Evolutionary conservation across 2,329 filamentous ascomycete genomes (phyloP).

Genomic region (Onygenales sp.): DNA sequence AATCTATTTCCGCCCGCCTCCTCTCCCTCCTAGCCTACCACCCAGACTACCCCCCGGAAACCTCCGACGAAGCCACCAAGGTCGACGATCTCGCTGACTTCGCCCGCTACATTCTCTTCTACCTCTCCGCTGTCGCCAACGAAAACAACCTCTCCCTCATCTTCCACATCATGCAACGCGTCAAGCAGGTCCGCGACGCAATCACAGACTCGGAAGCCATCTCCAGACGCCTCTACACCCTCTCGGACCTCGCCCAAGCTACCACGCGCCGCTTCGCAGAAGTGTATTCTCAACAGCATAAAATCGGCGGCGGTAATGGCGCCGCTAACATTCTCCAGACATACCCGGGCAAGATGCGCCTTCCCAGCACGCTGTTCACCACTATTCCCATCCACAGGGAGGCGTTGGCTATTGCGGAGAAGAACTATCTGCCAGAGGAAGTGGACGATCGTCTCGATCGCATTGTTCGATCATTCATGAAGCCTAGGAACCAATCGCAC

Average conservation of each 20-base stretch:
- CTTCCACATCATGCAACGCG: conserved; percentile 81
- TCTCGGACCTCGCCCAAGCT: conserved; percentile 78
- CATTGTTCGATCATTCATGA: conserved; percentile 60
- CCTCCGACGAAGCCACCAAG: conserved; percentile 33
- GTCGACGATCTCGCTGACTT: conserved; percentile 63
- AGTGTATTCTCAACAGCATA: conserved; percentile 61
- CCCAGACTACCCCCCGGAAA: conserved; percentile 59
- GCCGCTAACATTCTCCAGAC: conserved; percentile 58
- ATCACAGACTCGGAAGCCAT: conserved; percentile 48
- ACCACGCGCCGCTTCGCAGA: conserved; percentile 81
- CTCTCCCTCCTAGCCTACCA: conserved; percentile 87
- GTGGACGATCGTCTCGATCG: conserved; percentile 68
- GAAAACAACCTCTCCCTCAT: conserved; percentile 83
- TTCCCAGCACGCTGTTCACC: conserved; percentile 71
- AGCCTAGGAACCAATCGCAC: conserved; percentile 40
- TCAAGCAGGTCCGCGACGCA: conserved; percentile 81
- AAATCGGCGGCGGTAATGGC: conserved; percentile 29
- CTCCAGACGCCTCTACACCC: conserved; percentile 57
- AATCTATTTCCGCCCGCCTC: conserved; percentile 70
- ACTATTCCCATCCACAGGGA: conserved; percentile 65
- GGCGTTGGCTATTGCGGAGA: conserved; percentile 78
- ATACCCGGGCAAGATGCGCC: conserved; percentile 67
- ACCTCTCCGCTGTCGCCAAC: conserved; percentile 69
- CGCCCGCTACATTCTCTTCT: conserved; percentile 82
- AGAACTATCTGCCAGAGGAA: conserved; percentile 70